These are phyloP conservation scores for Nakazawaea molendinolei DNA, from an alignment of 805 yeast genomes.

Conservation along the genomic window DNA sequence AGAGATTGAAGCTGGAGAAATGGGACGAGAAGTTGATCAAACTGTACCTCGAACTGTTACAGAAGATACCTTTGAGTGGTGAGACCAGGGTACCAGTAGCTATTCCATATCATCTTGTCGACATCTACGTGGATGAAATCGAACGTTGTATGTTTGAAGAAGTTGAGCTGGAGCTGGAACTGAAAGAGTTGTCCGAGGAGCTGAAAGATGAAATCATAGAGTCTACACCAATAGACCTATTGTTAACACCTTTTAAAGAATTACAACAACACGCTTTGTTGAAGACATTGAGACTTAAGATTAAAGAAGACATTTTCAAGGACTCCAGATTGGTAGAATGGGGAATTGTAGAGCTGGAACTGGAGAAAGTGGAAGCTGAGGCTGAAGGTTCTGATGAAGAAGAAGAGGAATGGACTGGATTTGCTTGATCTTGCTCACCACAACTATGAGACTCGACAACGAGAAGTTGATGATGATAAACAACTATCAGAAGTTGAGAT, in stretches of 20 bases:
- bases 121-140: constrained; percentile 78
- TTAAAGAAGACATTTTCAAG: constrained; percentile 55
- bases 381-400: constrained; percentile 14
- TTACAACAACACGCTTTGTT: constrained; percentile 42
- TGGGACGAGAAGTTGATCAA: constrained; percentile 50
- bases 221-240: constrained; percentile 43
- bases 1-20: constrained; percentile 40
- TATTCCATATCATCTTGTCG: constrained; percentile 78
- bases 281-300: constrained; percentile 61
- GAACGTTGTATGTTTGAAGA: constrained; percentile 55
- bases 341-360: constrained; percentile 39
- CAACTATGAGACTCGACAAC: no score
- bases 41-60: constrained; percentile 36
- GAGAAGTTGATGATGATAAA: no score
- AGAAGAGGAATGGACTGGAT: constrained; percentile 13
- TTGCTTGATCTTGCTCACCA: neutral
- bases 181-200: constrained; percentile 28
- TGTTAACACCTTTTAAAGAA: constrained; percentile 55
- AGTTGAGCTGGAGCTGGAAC: constrained; percentile 36
- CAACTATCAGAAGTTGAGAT: no score
- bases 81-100: constrained; percentile 61
- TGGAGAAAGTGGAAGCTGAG: constrained; percentile 11
- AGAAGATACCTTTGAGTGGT: constrained; percentile 47
- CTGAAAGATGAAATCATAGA: constrained; percentile 24
- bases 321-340: constrained; percentile 61